Evolutionary conservation across 148 eudicot species (phyloP).

Genomic region (Nepenthes mirabilis): DNA sequence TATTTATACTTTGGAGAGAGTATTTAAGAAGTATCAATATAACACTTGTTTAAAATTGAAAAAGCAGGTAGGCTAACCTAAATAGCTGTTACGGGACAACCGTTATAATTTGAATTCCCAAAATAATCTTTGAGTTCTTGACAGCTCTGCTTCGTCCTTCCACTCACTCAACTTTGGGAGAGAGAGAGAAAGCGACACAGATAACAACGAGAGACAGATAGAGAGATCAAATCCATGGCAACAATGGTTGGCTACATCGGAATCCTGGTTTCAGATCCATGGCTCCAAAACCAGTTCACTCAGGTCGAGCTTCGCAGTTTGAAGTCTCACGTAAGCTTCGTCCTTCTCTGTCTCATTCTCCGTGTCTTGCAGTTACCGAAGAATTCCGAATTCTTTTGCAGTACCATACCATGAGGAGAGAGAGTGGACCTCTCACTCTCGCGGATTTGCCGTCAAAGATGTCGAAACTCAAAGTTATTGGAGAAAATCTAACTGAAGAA

Average conservation of each 20-base stretch:
- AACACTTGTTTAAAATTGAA: no score
- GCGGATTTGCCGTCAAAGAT: constrained; percentile 74
- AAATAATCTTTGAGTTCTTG: no score
- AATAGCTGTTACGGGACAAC: no score
- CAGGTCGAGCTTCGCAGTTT: constrained; percentile 92
- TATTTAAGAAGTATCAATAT: no score
- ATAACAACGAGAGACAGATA: no score
- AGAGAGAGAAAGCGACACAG: no score
- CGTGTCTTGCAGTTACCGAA: not conserved
- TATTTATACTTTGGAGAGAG: no score
- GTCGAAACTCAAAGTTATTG: constrained; percentile 80
- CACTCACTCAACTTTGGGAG: no score
- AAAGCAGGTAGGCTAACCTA: no score
- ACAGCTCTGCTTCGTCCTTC: no score
- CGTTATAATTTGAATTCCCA: no score
- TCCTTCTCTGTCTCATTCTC: not conserved
- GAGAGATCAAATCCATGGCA: no score
- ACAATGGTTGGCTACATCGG: constrained; percentile 79
- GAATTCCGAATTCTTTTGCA: constrained; percentile 14
- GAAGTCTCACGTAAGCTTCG: constrained; percentile 51
- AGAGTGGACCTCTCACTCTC: constrained; percentile 68
- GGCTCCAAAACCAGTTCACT: constrained; percentile 97
- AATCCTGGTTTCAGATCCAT: constrained; percentile 88
- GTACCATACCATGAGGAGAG: constrained; percentile 81
- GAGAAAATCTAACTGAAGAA: constrained; percentile 71